phyloP scores from a whole-genome alignment of 352 stramenopile genomes.

The Discostella stelligera region DNA sequence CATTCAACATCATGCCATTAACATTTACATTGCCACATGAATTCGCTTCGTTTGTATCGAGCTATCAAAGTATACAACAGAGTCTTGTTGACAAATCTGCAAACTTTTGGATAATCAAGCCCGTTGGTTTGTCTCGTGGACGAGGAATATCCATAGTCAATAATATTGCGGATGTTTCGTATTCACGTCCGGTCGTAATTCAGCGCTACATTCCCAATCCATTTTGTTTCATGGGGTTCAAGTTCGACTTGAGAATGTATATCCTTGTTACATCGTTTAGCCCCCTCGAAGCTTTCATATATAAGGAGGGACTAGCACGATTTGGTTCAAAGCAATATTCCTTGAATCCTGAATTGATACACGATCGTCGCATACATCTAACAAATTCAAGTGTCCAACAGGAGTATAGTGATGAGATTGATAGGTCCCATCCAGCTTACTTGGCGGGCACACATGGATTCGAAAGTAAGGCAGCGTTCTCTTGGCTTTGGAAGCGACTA shows the following conservation, averaged over 20 bases:
- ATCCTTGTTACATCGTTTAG: constrained; percentile 92
- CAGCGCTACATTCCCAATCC: constrained; percentile 88
- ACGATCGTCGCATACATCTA: constrained; percentile 89
- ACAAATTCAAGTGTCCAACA: constrained; percentile 95
- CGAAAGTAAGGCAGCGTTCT: constrained; percentile 84
- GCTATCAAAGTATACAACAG: constrained; percentile 40
- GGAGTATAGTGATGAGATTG: constrained; percentile 60
- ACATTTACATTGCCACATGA: constrained; percentile 93
- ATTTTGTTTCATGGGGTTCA: constrained; percentile 88
- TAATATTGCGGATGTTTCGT: constrained; percentile 86
- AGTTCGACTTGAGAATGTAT: constrained; percentile 90
- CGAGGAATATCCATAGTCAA: constrained; percentile 91
- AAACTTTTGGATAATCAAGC: constrained; percentile 95
- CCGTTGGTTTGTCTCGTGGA: constrained; percentile 87
- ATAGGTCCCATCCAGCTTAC: constrained; percentile 55
- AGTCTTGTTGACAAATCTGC: constrained; percentile 36
- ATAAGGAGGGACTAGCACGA: constrained; percentile 89
- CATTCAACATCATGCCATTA: constrained; percentile 86
- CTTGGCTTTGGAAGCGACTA: constrained; percentile 65
- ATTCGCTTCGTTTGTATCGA: constrained; percentile 52
- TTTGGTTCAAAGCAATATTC: constrained; percentile 87
- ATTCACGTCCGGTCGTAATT: constrained; percentile 86
- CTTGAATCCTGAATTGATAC: constrained; percentile 72
- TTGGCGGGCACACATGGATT: constrained; percentile 68
- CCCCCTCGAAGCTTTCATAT: constrained; percentile 91